Percentiles rank a stretch among this genome's conserved stretches.
phyloP scores from a whole-genome alignment of 345 rosid species.

The Iberis pinnata region DNA sequence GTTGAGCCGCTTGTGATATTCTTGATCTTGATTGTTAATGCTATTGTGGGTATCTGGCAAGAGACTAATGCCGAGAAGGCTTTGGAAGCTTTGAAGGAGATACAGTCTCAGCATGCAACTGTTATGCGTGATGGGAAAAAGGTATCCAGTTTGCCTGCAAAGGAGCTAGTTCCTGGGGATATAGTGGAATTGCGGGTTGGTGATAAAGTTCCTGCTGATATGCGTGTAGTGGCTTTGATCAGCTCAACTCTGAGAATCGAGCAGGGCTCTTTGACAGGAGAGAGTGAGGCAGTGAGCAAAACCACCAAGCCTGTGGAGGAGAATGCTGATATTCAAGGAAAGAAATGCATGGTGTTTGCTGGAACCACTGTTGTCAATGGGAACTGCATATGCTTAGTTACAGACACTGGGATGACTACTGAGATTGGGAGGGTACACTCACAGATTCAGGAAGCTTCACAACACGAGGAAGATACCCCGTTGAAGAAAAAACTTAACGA shows the following conservation, averaged over 20 bases:
- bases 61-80: constrained; percentile 92
- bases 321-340: constrained; percentile 74
- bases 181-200: constrained; percentile 82
- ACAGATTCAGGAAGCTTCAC: constrained; percentile 88
- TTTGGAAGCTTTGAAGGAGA: constrained; percentile 83
- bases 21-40: constrained; percentile 85
- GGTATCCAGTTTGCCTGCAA: constrained; percentile 47
- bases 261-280: constrained; percentile 91
- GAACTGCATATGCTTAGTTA: constrained; percentile 67
- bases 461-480: constrained; percentile 85
- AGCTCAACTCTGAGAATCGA: constrained; percentile 81
- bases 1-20: constrained; percentile 92
- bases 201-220: constrained; percentile 90
- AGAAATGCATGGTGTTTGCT: constrained; percentile 80
- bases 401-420: constrained; percentile 67
- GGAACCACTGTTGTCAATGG: constrained; percentile 93
- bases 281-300: constrained; percentile 84
- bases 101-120: constrained; percentile 71
- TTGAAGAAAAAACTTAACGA: constrained; percentile 88
- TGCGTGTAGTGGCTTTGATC: constrained; percentile 42
- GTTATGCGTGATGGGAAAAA: constrained; percentile 59
- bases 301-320: constrained; percentile 58
- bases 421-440: constrained; percentile 89
- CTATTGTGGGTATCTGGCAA: constrained; percentile 87
- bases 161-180: constrained; percentile 88